These are phyloP conservation scores for Umbellularia californica DNA, from an alignment of 164 flowering plant species.

Conservation along the genomic window DNA sequence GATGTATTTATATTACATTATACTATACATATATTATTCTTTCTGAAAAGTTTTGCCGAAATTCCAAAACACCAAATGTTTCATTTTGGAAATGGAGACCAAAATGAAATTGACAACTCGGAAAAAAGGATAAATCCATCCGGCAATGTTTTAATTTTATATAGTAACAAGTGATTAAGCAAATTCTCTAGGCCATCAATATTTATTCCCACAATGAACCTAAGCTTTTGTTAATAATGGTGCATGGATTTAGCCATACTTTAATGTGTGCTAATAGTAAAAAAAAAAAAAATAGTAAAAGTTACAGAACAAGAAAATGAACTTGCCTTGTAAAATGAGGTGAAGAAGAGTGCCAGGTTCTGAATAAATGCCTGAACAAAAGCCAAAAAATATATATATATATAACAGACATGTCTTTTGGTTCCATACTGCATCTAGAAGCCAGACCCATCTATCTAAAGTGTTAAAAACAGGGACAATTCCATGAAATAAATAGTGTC, in stretches of 20 bases:
- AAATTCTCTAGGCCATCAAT: not conserved
- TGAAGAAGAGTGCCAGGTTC: conserved; percentile 89
- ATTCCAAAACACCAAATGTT: too few species aligned
- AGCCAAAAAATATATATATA: not conserved
- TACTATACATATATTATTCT: too few species aligned
- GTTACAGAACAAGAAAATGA: not conserved
- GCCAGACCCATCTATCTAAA: not conserved
- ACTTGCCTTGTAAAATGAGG: conserved; percentile 85
- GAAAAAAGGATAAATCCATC: too few species aligned
- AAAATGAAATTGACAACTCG: too few species aligned
- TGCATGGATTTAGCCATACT: not conserved
- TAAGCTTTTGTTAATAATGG: not conserved
- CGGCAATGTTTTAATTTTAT: too few species aligned
- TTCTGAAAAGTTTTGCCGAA: too few species aligned
- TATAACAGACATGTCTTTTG: too few species aligned
- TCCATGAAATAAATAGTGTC: not conserved
- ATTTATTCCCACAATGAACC: not conserved
- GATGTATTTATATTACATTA: too few species aligned
- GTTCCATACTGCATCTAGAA: not conserved
- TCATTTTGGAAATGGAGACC: too few species aligned
- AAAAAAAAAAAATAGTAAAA: not conserved
- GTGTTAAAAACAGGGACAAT: not conserved
- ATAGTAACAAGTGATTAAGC: too few species aligned
- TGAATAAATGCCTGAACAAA: conserved; percentile 86
- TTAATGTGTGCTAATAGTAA: too few species aligned